These are phyloP conservation scores for Epichloe festucae DNA, from an alignment of 2,329 filamentous ascomycete genomes.

Conservation along the genomic window DNA sequence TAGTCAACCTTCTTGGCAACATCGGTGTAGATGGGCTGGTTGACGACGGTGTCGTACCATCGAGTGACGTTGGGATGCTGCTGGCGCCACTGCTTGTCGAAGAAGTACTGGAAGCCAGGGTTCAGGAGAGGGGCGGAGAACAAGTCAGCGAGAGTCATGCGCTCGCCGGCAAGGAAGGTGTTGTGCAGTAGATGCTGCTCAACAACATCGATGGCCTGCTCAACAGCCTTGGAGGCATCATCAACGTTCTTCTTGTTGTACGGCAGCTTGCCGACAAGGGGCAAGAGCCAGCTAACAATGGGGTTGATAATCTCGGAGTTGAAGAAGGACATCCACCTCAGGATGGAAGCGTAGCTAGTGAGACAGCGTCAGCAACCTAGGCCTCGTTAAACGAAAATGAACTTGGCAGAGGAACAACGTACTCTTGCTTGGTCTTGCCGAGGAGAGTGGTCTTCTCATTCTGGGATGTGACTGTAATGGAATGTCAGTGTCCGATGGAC, in stretches of 20 bases:
- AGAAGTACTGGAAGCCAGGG: constrained; percentile 88
- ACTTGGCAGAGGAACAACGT: constrained; percentile 21
- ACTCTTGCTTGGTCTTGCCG: constrained; percentile 99
- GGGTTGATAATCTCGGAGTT: constrained; percentile 71
- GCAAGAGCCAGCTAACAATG: constrained; percentile 72
- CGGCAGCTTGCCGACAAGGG: constrained; percentile 63
- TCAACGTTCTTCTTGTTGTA: constrained; percentile 99
- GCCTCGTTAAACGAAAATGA: background rate
- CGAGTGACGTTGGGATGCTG: constrained; percentile 76
- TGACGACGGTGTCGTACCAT: constrained; percentile 90
- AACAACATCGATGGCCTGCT: constrained; percentile 56
- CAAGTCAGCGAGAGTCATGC: constrained; percentile 89
- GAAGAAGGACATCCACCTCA: constrained; percentile 96
- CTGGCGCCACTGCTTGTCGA: constrained; percentile 78
- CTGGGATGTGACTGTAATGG: constrained; percentile 74
- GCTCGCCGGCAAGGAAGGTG: constrained; percentile 97
- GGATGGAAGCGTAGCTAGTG: constrained; percentile 74
- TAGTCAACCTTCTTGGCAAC: constrained; percentile 65
- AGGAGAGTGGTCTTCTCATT: constrained; percentile 99
- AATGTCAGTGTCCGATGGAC: constrained; percentile 18
- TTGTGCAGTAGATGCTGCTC: constrained; percentile 83
- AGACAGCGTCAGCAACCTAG: constrained; percentile 12
- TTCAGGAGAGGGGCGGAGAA: constrained; percentile 68
- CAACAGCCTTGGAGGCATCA: constrained; percentile 55
- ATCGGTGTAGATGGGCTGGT: constrained; percentile 80